Conservation (phyloP, 257 asterid genomes). For the Przewalskia tangutica region DNA sequence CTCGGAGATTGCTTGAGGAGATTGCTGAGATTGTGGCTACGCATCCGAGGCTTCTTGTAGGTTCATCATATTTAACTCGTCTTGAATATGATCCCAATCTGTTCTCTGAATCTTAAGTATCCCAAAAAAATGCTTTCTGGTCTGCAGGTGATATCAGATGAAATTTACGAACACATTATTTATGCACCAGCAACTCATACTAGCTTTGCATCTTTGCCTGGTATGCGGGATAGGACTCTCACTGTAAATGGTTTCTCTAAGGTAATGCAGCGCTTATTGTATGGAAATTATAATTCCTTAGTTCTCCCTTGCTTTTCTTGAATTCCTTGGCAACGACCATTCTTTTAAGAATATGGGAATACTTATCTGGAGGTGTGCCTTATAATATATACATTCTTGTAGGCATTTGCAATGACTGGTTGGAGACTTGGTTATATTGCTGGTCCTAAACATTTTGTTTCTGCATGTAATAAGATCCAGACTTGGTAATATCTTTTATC, state of each 20-base stretch:
- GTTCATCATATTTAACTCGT: constrained; percentile 11
- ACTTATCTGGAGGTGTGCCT: constrained; percentile 2
- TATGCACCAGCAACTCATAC: constrained; percentile 91
- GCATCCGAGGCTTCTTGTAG: constrained; percentile 91
- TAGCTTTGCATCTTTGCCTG: constrained; percentile 94
- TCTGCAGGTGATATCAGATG: constrained; percentile 83
- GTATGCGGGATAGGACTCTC: constrained; percentile 94
- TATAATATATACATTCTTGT: constrained; percentile 5
- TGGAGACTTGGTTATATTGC: constrained; percentile 98
- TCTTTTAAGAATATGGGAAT: background rate
- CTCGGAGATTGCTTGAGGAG: constrained; percentile 66
- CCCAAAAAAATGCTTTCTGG: background rate
- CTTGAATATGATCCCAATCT: background rate
- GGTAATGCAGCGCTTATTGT: constrained; percentile 28
- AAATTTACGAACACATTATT: constrained; percentile 89
- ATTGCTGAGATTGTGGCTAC: constrained; percentile 77
- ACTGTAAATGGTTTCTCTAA: constrained; percentile 95
- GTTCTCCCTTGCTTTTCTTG: background rate
- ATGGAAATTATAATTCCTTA: background rate
- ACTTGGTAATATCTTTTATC: constrained; percentile 46
- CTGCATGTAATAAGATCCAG: constrained; percentile 91
- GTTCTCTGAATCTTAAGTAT: background rate
- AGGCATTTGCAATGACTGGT: constrained; percentile 98
- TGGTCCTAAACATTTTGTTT: constrained; percentile 86
- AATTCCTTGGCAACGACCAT: background rate